Evolutionary conservation across 768 basidiomycete genomes (phyloP), one percentile per base, ranked within the genome.

Genomic region (Sutorius australiensis): DNA sequence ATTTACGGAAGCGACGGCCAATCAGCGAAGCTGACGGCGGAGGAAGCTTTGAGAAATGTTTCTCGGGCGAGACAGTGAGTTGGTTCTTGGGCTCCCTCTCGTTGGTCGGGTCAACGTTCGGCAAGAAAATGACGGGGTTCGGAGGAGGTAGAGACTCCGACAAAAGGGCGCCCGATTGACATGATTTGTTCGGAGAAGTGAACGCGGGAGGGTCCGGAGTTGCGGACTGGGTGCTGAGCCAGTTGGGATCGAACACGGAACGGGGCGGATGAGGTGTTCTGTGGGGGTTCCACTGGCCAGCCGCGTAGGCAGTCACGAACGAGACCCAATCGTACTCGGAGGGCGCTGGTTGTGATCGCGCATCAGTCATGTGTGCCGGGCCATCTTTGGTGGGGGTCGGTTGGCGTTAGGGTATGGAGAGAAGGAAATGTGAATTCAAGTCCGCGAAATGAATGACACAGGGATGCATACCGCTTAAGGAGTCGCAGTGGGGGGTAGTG

Each of bases 241-340:
- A 61, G 5, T 66, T 21, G 27, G 61, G 37, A 46, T 65, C 61
- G 28, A 71, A 57, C 3, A 58, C 57, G 6, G 70, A 63, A 17
- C 64, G 68, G 5, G 87, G 87, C 6, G 77, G 80, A 54, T 78
- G 80, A 3, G 88, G 89, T 0, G 80, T 84, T 50, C 75, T 77
- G 54, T 83, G 82, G 7, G 90, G 89, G 65, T 89, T 87, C 90
- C 90, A 93, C 55, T 81, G 77, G 10, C 91, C 91, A 16, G 75
- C 64, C 0, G 87, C 81, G 66, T 93, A 93, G 0, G 87, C 83
- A n/a, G 75, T 70, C 56, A 89, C 82, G 67, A 92, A 93, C 0
- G 81, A 80, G 16, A 78, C 75, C 91, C 91, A 93, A 64, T 90
- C 86, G 56, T 75, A 74, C 43, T 75, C 73, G 17, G 64, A 64